phyloP scores from a whole-genome alignment of 176 grass and related monocot species.

The Tuctoria greenei region DNA sequence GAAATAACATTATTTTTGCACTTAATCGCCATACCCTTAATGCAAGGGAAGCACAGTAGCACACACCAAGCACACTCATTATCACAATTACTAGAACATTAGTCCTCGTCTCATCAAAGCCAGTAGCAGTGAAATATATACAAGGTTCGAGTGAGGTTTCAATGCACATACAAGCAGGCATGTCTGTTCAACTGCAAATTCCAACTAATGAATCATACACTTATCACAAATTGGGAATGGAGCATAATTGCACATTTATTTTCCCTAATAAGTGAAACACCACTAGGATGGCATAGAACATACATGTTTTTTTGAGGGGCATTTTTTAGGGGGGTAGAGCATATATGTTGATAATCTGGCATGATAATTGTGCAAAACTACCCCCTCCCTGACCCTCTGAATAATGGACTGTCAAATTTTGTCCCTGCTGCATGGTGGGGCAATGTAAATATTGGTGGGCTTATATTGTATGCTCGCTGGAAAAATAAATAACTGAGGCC shows the following conservation, averaged over 20 bases:
- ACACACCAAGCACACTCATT: background rate
- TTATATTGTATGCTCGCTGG: background rate
- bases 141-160: conserved; percentile 6
- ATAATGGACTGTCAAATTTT: background rate
- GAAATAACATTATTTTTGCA: conserved; percentile 33
- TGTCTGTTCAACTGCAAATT: background rate
- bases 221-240: background rate
- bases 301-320: too few relatives aligned
- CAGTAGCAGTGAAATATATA: background rate
- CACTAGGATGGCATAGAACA: background rate
- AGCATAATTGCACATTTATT: background rate
- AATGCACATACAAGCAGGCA: background rate
- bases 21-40: conserved; percentile 8
- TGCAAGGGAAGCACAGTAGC: background rate
- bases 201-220: background rate
- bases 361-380: background rate
- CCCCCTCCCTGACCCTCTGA: background rate
- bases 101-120: background rate
- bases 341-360: background rate
- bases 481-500: background rate
- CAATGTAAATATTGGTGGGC: background rate
- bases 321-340: too few relatives aligned
- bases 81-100: background rate
- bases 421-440: background rate
- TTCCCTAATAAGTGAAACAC: background rate